Evolutionary conservation across 2,329 filamentous ascomycete genomes (phyloP).

Genomic region (Penicillium aurantiogriseum): DNA sequence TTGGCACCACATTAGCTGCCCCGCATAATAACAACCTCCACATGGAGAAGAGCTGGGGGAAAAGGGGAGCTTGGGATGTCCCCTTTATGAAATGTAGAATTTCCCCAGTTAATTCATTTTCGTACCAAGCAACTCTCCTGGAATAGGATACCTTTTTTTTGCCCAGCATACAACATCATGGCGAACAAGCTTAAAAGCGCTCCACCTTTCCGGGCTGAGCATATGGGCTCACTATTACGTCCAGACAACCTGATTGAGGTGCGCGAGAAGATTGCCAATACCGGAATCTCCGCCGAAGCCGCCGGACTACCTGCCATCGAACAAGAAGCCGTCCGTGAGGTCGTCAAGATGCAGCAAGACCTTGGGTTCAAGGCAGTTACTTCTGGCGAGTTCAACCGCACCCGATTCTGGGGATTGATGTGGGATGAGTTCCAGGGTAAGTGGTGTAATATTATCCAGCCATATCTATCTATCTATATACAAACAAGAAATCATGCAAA

Average conservation of each 20-base stretch:
- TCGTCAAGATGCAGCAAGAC: conserved; percentile 24
- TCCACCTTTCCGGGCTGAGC: conserved; percentile 26
- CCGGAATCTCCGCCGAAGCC: conserved; percentile 19
- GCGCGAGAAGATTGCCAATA: conserved; percentile 20
- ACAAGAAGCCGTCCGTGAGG: conserved; percentile 16
- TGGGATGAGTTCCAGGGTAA: conserved; percentile 27
- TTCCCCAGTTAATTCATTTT: not conserved
- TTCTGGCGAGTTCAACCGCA: conserved; percentile 25
- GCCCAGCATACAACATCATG: conserved; percentile 4
- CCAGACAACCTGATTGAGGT: conserved; percentile 20
- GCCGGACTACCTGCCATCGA: conserved; percentile 9
- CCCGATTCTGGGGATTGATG: conserved; percentile 26
- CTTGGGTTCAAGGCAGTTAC: conserved; percentile 22
- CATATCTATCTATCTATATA: too few relatives aligned
- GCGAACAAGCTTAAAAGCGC: conserved; percentile 18
- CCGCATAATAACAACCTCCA: not conserved
- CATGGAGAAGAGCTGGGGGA: not conserved
- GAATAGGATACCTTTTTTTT: not conserved
- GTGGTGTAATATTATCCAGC: not conserved
- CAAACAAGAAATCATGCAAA: not conserved
- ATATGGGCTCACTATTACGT: conserved; percentile 24
- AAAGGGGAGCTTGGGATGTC: not conserved
- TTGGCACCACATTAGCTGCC: not conserved
- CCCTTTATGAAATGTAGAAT: not conserved
- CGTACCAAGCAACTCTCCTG: not conserved